Evolutionary conservation across 2,329 filamentous ascomycete genomes (phyloP), one percentile per base, ranked within the genome.

Genomic region (Drechslerella coelobrocha): DNA sequence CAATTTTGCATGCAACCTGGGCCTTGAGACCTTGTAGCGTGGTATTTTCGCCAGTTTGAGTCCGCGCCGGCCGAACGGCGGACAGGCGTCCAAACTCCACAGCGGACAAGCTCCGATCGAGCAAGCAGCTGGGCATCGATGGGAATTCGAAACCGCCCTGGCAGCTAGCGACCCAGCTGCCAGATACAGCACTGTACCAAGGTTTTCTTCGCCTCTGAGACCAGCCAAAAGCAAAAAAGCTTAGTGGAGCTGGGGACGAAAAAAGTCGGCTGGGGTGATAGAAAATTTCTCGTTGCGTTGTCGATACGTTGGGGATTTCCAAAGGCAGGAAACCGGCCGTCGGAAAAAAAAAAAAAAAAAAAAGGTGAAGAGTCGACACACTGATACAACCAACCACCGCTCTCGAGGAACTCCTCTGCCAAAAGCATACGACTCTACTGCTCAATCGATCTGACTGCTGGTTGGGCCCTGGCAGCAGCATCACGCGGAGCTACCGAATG

Each of bases 31-130:
- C 12, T 31, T 6, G 37, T 17, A 14, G 41, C 41, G 41, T 45
- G 41, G 41, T 45, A 45, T 45, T 45, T 23, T 45, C n/a, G 41
- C 19, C 41, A 45, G 41, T 45, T 17, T 50, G 50, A 53, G 50
- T 57, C 51, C 50, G 59, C 45, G 39, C 66, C 66, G 66, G 66
- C 66, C 66, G 52, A 41, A 71, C 66, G 59, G 59, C 66, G 59
- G 66, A 50, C 27, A 21, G 41, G 45, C 61, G 61, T 52, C 50
- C 50, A 54, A 59, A 63, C 57, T 47, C 34, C 59, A 45, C 66
- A 63, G 59, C 66, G 66, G 66, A 39, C 66, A 63, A 54, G 53
- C 53, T 60, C 66, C 59, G 66, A 71, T 57, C 45, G 45, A 51
- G 37, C 14, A n/a, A n/a, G n/a, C n/a, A n/a, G n/a, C n/a, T n/a